These are phyloP conservation scores for Ascochyta koolunga DNA, from an alignment of 2,329 filamentous ascomycete genomes.

Conservation along the genomic window DNA sequence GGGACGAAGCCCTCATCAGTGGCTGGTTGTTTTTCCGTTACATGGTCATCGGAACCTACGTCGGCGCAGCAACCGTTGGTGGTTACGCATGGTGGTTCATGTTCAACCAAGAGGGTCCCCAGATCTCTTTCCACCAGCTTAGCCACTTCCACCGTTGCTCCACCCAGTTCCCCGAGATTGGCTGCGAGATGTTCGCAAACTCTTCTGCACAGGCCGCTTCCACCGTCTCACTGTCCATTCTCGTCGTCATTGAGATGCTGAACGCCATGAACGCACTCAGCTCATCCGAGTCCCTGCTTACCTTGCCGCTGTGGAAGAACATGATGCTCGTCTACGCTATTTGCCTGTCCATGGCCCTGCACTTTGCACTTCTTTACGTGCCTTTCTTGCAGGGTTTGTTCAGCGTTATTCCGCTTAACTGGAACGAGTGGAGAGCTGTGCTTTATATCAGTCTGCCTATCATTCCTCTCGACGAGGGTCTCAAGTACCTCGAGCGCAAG, in stretches of 20 bases:
- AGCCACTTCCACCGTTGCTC: constrained; percentile 94
- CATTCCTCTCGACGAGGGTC: constrained; percentile 81
- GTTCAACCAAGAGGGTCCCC: constrained; percentile 87
- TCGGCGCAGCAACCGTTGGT: constrained; percentile 91
- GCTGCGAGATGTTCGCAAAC: constrained; percentile 89
- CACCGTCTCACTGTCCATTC: constrained; percentile 85
- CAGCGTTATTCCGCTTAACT: constrained; percentile 85
- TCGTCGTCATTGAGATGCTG: constrained; percentile 99
- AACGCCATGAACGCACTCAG: constrained; percentile 98
- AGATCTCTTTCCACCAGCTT: constrained; percentile 89
- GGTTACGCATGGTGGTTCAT: constrained; percentile 99
- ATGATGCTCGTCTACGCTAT: constrained; percentile 98
- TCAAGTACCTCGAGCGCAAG: constrained; percentile 74
- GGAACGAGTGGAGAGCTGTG: constrained; percentile 91
- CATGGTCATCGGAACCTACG: constrained; percentile 93
- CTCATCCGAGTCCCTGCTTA: constrained; percentile 91
- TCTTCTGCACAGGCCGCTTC: constrained; percentile 87
- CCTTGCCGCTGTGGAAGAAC: constrained; percentile 95
- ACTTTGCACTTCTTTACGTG: constrained; percentile 92
- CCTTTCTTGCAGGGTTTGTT: constrained; percentile 89
- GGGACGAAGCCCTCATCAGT: constrained; percentile 88
- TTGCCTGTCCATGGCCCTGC: constrained; percentile 86
- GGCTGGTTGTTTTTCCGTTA: constrained; percentile 99
- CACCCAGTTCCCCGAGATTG: constrained; percentile 82
- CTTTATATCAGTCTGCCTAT: constrained; percentile 87